A percentile compares a stretch with the other conserved stretches of the same genome.
Evolutionary conservation across 2,329 filamentous ascomycete genomes (phyloP).

Genomic region (Penicillium sp.): DNA sequence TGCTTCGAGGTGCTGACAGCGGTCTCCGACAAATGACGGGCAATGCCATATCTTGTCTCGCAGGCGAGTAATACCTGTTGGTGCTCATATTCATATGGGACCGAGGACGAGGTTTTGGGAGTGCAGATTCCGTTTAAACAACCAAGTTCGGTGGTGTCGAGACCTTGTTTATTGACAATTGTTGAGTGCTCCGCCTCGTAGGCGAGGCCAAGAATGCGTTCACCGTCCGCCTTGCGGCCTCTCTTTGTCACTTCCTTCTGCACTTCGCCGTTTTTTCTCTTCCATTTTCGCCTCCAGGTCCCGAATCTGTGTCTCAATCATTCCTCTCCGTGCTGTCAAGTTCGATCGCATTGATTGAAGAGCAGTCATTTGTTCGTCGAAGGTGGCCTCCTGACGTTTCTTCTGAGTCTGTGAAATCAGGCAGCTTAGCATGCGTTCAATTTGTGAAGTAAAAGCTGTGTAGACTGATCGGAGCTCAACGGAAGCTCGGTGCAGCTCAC

Average conservation of each 20-base stretch:
- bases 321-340: constrained; percentile 51
- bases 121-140: neutral
- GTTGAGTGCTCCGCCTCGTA: neutral
- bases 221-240: constrained; percentile 16
- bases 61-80: neutral
- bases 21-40: neutral
- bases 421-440: neutral
- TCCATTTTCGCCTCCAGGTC: constrained; percentile 46
- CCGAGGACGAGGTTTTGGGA: neutral
- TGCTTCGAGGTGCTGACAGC: neutral
- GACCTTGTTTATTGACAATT: neutral
- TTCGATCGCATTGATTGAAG: constrained; percentile 52
- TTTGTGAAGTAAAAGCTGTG: neutral
- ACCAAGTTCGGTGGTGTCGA: neutral
- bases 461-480: neutral
- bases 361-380: constrained; percentile 55
- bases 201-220: neutral
- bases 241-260: constrained; percentile 29
- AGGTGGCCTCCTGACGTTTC: constrained; percentile 49
- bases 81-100: neutral
- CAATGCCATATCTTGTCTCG: neutral
- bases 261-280: constrained; percentile 39
- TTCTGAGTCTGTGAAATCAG: constrained; percentile 41
- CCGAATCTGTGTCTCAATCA: constrained; percentile 58
- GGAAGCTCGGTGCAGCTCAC: constrained; percentile 35